These are phyloP conservation scores for Casaregolazyma suthepensis DNA, from an alignment of 1,139 yeast genomes.

Conservation along the genomic window DNA sequence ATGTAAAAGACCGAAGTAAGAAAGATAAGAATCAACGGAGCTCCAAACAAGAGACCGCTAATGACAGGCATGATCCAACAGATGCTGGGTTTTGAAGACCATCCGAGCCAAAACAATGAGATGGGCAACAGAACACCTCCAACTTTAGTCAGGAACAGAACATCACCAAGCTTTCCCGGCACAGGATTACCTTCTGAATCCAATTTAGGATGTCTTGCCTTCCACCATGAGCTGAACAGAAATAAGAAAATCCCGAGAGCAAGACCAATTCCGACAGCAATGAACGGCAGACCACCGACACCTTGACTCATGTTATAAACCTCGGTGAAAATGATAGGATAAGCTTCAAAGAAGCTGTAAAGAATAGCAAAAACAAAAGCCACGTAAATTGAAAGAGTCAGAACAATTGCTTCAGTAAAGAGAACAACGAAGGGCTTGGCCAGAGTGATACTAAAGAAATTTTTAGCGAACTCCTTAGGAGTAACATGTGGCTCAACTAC, in stretches of 20 bases:
- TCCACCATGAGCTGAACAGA: slow-evolving; percentile 28
- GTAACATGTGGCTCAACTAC: neutral
- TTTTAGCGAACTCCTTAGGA: slow-evolving; percentile 21
- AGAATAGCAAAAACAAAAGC: slow-evolving; percentile 48
- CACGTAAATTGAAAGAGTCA: slow-evolving; percentile 38
- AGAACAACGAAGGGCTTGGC: slow-evolving; percentile 7
- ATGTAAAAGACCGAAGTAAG: slow-evolving; percentile 44
- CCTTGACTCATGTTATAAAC: slow-evolving; percentile 42
- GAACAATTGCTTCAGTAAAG: slow-evolving; percentile 14
- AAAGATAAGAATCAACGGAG: slow-evolving; percentile 52
- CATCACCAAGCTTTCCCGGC: slow-evolving; percentile 43
- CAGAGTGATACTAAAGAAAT: slow-evolving; percentile 18
- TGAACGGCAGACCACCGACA: slow-evolving; percentile 42
- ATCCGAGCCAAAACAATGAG: slow-evolving; percentile 46
- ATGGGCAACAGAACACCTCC: slow-evolving; percentile 41
- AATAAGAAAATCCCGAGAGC: slow-evolving; percentile 18
- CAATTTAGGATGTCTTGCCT: slow-evolving; percentile 46
- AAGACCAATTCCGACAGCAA: slow-evolving; percentile 42
- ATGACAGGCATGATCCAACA: slow-evolving; percentile 60
- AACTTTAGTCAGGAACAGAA: slow-evolving; percentile 35
- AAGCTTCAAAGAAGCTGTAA: slow-evolving; percentile 55
- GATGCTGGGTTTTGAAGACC: slow-evolving; percentile 45
- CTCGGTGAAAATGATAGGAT: slow-evolving; percentile 47
- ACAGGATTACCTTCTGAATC: slow-evolving; percentile 61
- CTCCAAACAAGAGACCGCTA: slow-evolving; percentile 50